These are phyloP conservation scores for Caloboletus firmus DNA, from an alignment of 1,284 basidiomycete species.

Conservation along the genomic window DNA sequence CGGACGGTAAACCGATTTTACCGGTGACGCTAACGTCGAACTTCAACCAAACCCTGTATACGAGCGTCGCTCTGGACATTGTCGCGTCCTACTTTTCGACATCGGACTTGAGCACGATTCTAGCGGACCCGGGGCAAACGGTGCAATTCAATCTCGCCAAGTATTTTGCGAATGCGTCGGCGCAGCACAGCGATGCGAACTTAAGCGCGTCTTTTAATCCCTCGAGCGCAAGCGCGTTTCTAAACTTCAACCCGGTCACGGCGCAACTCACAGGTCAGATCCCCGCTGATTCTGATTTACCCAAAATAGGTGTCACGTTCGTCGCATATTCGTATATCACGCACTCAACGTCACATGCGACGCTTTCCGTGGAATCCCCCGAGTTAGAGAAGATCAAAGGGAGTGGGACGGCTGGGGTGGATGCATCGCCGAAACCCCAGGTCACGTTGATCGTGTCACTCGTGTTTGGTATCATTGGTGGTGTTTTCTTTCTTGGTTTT, in stretches of 20 bases:
- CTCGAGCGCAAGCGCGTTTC: constrained; percentile 42
- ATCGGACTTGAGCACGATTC: constrained; percentile 55
- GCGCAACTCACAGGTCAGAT: constrained; percentile 54
- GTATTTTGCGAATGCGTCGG: constrained; percentile 50
- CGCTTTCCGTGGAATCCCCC: constrained; percentile 53
- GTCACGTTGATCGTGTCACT: constrained; percentile 60
- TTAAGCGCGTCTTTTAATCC: constrained; percentile 57
- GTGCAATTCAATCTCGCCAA: constrained; percentile 51
- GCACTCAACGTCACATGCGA: constrained; percentile 69
- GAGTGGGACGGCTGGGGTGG: constrained; percentile 31
- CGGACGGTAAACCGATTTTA: constrained; percentile 42
- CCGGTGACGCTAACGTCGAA: constrained; percentile 61
- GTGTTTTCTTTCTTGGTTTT: constrained; percentile 53
- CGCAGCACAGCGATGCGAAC: constrained; percentile 42
- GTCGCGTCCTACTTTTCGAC: constrained; percentile 69
- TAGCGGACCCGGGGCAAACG: constrained; percentile 45
- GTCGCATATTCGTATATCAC: constrained; percentile 64
- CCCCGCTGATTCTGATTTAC: constrained; percentile 42
- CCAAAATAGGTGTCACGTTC: constrained; percentile 52
- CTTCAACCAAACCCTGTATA: constrained; percentile 66
- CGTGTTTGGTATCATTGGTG: constrained; percentile 62
- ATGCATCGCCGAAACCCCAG: constrained; percentile 44
- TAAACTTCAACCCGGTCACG: constrained; percentile 49
- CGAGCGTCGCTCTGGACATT: constrained; percentile 60
- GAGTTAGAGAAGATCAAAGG: constrained; percentile 33